Evolutionary conservation across 495 filamentous ascomycete genomes (phyloP), one percentile per base, ranked within the genome.

Genomic region (Neurospora africana): DNA sequence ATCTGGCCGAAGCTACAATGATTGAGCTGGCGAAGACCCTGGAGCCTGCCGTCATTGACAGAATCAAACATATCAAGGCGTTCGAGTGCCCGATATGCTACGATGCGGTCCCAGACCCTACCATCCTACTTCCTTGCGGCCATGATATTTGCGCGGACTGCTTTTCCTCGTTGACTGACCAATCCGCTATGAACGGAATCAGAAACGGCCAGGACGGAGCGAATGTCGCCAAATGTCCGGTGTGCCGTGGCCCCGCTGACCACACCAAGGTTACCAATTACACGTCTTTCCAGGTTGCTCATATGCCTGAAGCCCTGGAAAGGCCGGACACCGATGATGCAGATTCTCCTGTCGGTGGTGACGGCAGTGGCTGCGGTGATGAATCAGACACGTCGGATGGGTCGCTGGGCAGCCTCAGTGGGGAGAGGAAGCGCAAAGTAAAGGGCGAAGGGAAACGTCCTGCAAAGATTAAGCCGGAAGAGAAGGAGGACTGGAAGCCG

Each of bases 61-160:
- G 93, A 4, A 85, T 98, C 74, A 92, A 88, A 73, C 84, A 83
- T 27, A 80, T 83, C 27, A 79, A 90, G 10, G 74, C 85, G 76
- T 87, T 89, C 19, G 85, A 89, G 76, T 97, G 94, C 76, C 91
- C 91, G 3, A 87, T 97, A 61, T 98, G 95, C 78, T 88, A 92
- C 70, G 93, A 96, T 77, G 89, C 83, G 2, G 87, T 90, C 1
- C 82, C 87, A 19, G 94, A 93, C 72, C 91, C 95, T 0, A 85
- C 89, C 6, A 91, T 98, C 73, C 89, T 95, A 78, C 85, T 91
- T 73, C 93, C 93, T 3, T 98, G 94, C 74, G 94, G 94, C 35
- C 94, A 98, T 80, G 86, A 89, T 71, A 90, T 89, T 30, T 98
- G 94, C 79, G 80, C 86, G 0, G 91, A 93, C 74, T 97, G 94